Evolutionary conservation across 2,329 filamentous ascomycete species (phyloP), one percentile per base, ranked within the genome.

Genomic region (Arthrobotrys musiformis): DNA sequence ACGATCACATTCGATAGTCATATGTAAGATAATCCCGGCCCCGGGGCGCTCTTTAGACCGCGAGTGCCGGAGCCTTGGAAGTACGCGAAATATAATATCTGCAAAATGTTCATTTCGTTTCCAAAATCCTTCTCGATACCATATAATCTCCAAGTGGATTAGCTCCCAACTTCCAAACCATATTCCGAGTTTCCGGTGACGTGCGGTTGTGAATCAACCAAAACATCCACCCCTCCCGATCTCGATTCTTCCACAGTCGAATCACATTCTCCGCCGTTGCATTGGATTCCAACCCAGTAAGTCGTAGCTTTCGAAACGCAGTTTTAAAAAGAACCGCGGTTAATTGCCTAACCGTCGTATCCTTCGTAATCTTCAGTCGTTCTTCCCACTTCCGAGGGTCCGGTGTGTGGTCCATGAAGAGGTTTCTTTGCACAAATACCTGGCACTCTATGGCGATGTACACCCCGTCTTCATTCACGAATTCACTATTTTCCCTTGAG

Each of bases 261-360:
- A 67, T 56, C 2, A 67, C 30, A 28, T 44, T 67, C 17, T 67
- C 63, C 2, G 48, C 63, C 5, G 33, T 56, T n/a, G 42, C n/a
- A 33, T 56, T 9, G 19, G 3, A 13, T 7, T 17, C 11, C n/a
- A 56, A 4, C 1, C 63, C 63, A 1, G 22, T 40, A 22, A 4
- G 2, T 1, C 1, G n/a, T 6, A 56, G 2, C 46, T 44, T 24
- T 9, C 40, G 19, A 30, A 24, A 42, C 8, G 35, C 48, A n/a
- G 37, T 4, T 19, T 46, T 67, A 3, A 67, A 0, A 22, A 67
- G n/a, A 11, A 8, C 9, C 13, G 63, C 33, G 0, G 63, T 58
- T 30, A 67, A 7, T 46, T 67, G 13, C 3, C 63, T 22, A 35
- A 67, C 63, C 3, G 63, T 67, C 11, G 24, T 56, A 22, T 30